Evolutionary conservation across 257 asterid species (phyloP), one percentile per base, ranked within the genome.

Genomic region (Thymus mandschuricus): DNA sequence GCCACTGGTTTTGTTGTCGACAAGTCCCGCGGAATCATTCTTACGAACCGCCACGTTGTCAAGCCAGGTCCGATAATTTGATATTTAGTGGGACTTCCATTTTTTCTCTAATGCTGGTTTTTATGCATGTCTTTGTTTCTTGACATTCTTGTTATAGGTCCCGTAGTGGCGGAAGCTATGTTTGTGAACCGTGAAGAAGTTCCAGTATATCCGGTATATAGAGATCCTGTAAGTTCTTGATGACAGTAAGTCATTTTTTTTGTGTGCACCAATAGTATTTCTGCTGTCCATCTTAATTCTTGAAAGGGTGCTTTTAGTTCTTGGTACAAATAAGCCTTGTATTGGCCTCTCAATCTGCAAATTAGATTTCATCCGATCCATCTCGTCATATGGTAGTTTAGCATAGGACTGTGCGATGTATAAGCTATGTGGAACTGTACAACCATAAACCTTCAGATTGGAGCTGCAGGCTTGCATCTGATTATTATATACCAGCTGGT

Each of bases 131-230:
- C 61, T 38, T 2, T 65, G 31, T 59, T 68, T 66, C 13, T 51
- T n/a, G 57, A 51, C 11, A 6, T 51, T 51, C 57, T 68, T 75
- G 61, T 55, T 71, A 58, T 35, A 95, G 99, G 99, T 28, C 99
- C 99, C 13, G 97, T 92, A 73, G 99, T 95, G 74, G 98, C 98
- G 30, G 99, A 95, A 75, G 99, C 98, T 40, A 88, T 84, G 97
- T 92, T 95, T 75, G 89, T 92, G 68, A 95, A 95, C 73, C 92
- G 98, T 8, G 99, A 95, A 77, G 99, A 95, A 81, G 69, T 89
- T 76, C 96, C 98, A 0, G 86, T 95, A 10, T 82, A 89, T 86
- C 98, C 99, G 21, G 80, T 95, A 56, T 95, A 92, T 58, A 87
- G 99, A 81, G 99, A 95, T 75, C 99, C 99, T 43, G 99, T 94